These are phyloP conservation scores for Neurospora sp. DNA, from an alignment of 495 filamentous ascomycete species.

Conservation along the genomic window DNA sequence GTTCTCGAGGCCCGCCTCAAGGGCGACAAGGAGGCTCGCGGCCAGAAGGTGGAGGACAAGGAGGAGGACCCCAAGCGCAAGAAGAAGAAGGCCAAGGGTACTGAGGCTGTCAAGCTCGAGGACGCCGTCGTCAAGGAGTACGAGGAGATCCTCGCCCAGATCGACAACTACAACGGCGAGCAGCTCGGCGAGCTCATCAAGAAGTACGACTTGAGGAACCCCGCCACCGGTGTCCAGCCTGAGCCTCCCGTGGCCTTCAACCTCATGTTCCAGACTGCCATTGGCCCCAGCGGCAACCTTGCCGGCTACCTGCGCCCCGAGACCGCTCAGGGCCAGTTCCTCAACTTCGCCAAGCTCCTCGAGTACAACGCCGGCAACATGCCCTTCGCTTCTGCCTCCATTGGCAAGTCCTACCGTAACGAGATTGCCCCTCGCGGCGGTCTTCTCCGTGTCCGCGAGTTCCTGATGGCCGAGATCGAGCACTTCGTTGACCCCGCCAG, in stretches of 20 bases:
- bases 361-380: constrained; percentile 65
- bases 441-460: constrained; percentile 69
- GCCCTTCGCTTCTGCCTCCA: constrained; percentile 69
- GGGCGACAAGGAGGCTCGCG: constrained; percentile 68
- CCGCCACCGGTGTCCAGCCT: constrained; percentile 47
- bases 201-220: constrained; percentile 62
- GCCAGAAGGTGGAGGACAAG: constrained; percentile 59
- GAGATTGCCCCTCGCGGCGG: constrained; percentile 68
- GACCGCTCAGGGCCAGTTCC: constrained; percentile 68
- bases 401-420: constrained; percentile 72
- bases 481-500: constrained; percentile 64
- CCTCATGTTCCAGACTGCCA: constrained; percentile 68
- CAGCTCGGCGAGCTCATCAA: constrained; percentile 62
- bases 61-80: constrained; percentile 38
- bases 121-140: constrained; percentile 62
- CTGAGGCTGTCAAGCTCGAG: constrained; percentile 51
- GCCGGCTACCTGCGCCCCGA: constrained; percentile 61
- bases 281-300: constrained; percentile 52
- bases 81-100: constrained; percentile 48
- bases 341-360: constrained; percentile 67
- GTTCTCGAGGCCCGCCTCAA: constrained; percentile 76
- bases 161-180: constrained; percentile 66
- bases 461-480: constrained; percentile 77
- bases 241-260: constrained; percentile 61
- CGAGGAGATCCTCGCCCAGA: constrained; percentile 60